These are phyloP conservation scores for Aspergillus hiratsukae DNA, from an alignment of 2,329 filamentous ascomycete species.

Conservation along the genomic window DNA sequence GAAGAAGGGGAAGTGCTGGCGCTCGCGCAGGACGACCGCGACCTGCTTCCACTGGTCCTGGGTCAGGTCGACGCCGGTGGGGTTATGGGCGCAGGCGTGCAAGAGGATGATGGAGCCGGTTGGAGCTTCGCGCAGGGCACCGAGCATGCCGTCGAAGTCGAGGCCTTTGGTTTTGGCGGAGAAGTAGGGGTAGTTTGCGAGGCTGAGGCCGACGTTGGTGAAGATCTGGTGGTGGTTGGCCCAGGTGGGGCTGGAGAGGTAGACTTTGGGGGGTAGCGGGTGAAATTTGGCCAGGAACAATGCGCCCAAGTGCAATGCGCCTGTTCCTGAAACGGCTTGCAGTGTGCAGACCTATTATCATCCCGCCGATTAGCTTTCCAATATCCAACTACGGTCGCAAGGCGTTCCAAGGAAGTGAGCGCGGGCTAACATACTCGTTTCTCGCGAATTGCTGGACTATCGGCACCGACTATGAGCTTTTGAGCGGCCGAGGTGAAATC, in stretches of 20 bases:
- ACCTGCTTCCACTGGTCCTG: constrained; percentile 92
- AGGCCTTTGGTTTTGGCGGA: constrained; percentile 81
- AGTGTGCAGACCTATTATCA: constrained; percentile 59
- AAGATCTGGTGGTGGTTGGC: constrained; percentile 99
- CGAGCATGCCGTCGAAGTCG: constrained; percentile 85
- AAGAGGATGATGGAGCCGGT: constrained; percentile 81
- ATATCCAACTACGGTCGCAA: background rate
- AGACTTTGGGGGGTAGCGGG: constrained; percentile 62
- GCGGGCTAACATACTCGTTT: constrained; percentile 57
- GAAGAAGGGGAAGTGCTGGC: constrained; percentile 94
- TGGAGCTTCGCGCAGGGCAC: constrained; percentile 64
- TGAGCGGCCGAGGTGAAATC: constrained; percentile 86
- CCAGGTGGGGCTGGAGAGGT: constrained; percentile 95
- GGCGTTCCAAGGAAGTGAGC: background rate
- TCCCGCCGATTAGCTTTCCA: background rate
- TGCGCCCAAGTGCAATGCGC: constrained; percentile 86
- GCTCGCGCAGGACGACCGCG: constrained; percentile 68
- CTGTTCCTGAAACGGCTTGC: constrained; percentile 96
- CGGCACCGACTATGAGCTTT: constrained; percentile 76
- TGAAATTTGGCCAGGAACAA: constrained; percentile 95
- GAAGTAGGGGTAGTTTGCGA: constrained; percentile 91
- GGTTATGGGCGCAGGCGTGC: constrained; percentile 96
- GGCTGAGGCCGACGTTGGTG: constrained; percentile 74
- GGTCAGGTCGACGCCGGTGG: constrained; percentile 92
- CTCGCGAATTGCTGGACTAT: constrained; percentile 77